Evolutionary conservation across 495 filamentous ascomycete species (phyloP), one percentile per base, ranked within the genome.

Genomic region (Lasiosphaeris hirsuta): DNA sequence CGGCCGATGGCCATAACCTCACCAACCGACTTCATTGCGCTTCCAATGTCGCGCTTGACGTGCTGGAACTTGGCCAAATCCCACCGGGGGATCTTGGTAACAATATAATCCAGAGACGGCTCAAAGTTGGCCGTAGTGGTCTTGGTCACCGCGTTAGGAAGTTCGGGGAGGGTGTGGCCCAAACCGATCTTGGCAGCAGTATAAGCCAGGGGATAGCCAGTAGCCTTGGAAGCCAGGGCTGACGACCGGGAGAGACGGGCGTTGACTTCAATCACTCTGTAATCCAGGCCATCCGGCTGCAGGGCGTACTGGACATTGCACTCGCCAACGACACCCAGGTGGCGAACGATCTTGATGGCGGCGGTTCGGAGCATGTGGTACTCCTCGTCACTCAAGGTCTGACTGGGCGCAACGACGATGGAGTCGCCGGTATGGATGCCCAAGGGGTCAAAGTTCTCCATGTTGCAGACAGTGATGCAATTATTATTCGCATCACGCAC

Each of bases 61-160:
- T 98, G 91, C 77, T 97, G 93, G 78, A 98, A 98, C 78, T 98
- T 98, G 77, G 88, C 83, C 70, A 98, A 70, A 78, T 97, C 93
- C 93, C 93, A 98, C 40, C 94, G 82, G 64, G 93, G 93, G 63
- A 98, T 98, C 80, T 98, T 98, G 59, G 92, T 96, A 57, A 98
- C 93, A 60, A 98, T 87, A 60, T 97, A 97, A 69, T 97, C 93
- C 52, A 97, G 81, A 60, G 90, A 96, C 38, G 93, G 93, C 71
- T 97, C 93, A 72, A 97, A 98, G 78, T 98, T 98, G 67, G 93
- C 93, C 10, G 94, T 98, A 14, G 93, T 97, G 15, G 93, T 97
- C 81, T 96, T 96, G 37, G 93, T 97, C 39, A 97, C 94, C 54
- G 93, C 92, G 65, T 97, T 97, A 62, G 94, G 93, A 18, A 97